A percentile compares a stretch with the other conserved stretches of the same genome.
These are phyloP conservation scores for Entelexis sorbosivorans DNA, from an alignment of 1,139 yeast genomes.

Conservation along the genomic window DNA sequence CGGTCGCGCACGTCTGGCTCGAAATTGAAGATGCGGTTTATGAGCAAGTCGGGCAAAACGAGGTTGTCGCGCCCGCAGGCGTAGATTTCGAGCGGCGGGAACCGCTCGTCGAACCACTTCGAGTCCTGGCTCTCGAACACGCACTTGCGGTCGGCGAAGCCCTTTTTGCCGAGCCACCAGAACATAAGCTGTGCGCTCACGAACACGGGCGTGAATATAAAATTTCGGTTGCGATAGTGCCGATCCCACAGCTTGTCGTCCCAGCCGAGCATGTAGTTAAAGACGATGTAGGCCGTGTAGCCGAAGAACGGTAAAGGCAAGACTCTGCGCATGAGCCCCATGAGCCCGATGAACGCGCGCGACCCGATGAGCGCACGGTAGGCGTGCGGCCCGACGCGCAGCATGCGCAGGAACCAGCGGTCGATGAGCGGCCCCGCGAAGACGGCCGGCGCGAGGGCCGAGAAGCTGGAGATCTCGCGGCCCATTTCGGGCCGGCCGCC, in stretches of 20 bases:
- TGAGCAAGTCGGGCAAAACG: conserved; percentile 53
- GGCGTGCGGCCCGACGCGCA: conserved; percentile 24
- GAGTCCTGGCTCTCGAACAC: conserved; percentile 36
- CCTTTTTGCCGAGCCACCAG: conserved; percentile 68
- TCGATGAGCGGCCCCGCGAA: conserved; percentile 67
- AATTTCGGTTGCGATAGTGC: conserved; percentile 57
- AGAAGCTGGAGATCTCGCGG: conserved; percentile 48
- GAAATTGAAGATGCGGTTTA: conserved; percentile 38
- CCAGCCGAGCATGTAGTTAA: conserved; percentile 81
- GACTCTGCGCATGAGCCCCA: conserved; percentile 32
- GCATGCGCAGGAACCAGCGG: conserved; percentile 40
- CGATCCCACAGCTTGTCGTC: conserved; percentile 66
- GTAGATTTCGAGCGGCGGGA: conserved; percentile 50
- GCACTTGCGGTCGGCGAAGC: conserved; percentile 40
- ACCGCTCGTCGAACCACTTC: conserved; percentile 45
- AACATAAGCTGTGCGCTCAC: conserved; percentile 71
- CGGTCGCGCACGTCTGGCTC: conserved; percentile 34
- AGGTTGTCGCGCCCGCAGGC: conserved; percentile 53
- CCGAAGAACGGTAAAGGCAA: conserved; percentile 45
- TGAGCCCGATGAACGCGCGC: conserved; percentile 24
- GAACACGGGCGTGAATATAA: conserved; percentile 70
- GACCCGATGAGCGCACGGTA: conserved; percentile 43
- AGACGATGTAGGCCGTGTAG: conserved; percentile 59
- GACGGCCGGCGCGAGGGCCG: conserved; percentile 82
- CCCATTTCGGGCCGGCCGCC: conserved; percentile 33